Evolutionary conservation across 768 basidiomycete genomes (phyloP).

Genomic region (Phylloporus sp.): DNA sequence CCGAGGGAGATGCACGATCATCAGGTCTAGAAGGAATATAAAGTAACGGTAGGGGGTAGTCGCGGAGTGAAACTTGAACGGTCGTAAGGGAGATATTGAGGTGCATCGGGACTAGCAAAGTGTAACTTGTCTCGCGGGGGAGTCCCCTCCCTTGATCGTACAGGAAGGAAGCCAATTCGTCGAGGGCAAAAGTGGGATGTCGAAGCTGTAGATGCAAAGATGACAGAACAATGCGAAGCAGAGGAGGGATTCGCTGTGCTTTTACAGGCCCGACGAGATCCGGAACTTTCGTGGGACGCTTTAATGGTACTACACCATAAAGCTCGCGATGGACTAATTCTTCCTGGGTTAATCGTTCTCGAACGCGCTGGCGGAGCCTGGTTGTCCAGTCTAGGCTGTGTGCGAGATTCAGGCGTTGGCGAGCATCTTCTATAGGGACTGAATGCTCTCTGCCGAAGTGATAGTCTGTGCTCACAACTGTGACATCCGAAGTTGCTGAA

Average conservation of each 20-base stretch:
- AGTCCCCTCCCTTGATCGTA: constrained; percentile 61
- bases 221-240: constrained; percentile 62
- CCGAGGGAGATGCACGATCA: constrained; percentile 37
- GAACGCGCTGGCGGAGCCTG: constrained; percentile 43
- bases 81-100: constrained; percentile 61
- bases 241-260: constrained; percentile 46
- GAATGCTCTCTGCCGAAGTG: constrained; percentile 62
- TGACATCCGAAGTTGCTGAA: constrained; percentile 28
- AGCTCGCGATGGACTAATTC: constrained; percentile 42
- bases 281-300: constrained; percentile 32
- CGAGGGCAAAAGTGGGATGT: constrained; percentile 54
- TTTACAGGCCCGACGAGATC: constrained; percentile 42
- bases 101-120: constrained; percentile 79
- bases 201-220: constrained; percentile 53
- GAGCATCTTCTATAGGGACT: constrained; percentile 67
- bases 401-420: constrained; percentile 57
- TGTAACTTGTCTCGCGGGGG: constrained; percentile 65
- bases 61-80: constrained; percentile 64
- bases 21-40: constrained; percentile 51
- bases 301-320: constrained; percentile 33
- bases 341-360: constrained; percentile 48
- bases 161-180: constrained; percentile 58
- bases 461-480: constrained; percentile 48
- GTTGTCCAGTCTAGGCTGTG: constrained; percentile 72
- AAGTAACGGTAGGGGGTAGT: constrained; percentile 86